Evolutionary conservation across 768 basidiomycete genomes (phyloP).

Genomic region (Rhizopogon rudus): DNA sequence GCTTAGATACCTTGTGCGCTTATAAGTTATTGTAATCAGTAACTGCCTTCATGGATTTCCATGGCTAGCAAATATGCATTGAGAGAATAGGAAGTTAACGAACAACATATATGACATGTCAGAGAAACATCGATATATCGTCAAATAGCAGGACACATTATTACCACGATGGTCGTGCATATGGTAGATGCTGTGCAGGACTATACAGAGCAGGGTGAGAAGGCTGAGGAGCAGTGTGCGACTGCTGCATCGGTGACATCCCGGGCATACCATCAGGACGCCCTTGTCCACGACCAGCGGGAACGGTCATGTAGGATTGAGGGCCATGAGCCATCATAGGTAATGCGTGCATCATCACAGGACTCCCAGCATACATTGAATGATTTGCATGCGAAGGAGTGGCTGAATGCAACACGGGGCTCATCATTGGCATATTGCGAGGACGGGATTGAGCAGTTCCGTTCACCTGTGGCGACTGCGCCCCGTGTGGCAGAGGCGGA

Average conservation of each 20-base stretch:
- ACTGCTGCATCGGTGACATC: slow-evolving; percentile 35
- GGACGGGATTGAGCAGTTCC: slow-evolving; percentile 34
- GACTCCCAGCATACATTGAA: slow-evolving; percentile 63
- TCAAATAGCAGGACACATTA: slow-evolving; percentile 5
- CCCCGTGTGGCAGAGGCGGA: slow-evolving; percentile 35
- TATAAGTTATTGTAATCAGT: background rate
- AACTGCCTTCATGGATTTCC: no score
- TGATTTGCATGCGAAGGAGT: slow-evolving; percentile 30
- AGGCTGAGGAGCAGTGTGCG: slow-evolving; percentile 23
- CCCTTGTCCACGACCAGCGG: slow-evolving; percentile 45
- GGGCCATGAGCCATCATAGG: slow-evolving; percentile 32
- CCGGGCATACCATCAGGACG: slow-evolving; percentile 42
- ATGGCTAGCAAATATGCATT: background rate
- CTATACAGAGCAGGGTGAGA: slow-evolving; percentile 25
- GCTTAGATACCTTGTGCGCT: background rate
- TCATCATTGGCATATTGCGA: slow-evolving; percentile 58
- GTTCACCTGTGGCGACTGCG: slow-evolving; percentile 30
- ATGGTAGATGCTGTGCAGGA: slow-evolving; percentile 16
- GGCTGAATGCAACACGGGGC: slow-evolving; percentile 67
- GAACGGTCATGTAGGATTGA: slow-evolving; percentile 39
- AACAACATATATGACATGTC: slow-evolving; percentile 11
- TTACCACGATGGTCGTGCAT: slow-evolving; percentile 28
- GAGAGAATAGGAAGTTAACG: background rate
- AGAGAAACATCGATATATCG: slow-evolving; percentile 30
- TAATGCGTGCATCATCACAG: slow-evolving; percentile 57